phyloP scores from a whole-genome alignment of 2,329 filamentous ascomycete genomes.

The Blastomyces percursus region DNA sequence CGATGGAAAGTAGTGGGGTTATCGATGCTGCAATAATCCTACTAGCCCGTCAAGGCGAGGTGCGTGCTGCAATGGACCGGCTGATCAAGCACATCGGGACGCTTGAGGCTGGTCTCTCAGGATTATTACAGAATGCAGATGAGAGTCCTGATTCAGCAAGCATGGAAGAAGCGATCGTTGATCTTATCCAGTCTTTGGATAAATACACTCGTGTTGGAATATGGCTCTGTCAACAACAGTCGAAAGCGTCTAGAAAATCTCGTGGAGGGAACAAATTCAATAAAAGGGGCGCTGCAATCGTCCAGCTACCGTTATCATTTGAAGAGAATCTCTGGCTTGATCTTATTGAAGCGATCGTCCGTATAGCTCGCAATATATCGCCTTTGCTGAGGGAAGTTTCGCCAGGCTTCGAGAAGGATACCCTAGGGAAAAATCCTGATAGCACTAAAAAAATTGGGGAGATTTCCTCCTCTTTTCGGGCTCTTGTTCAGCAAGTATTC shows the following conservation, averaged over 20 bases:
- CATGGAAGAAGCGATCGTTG: conserved; percentile 56
- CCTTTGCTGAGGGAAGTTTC: conserved; percentile 15
- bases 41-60: conserved; percentile 77
- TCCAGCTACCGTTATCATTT: conserved; percentile 46
- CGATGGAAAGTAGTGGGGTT: conserved; percentile 79
- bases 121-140: conserved; percentile 54
- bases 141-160: conserved; percentile 47
- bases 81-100: conserved; percentile 70
- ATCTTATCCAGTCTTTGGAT: conserved; percentile 65
- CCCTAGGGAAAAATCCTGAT: background rate
- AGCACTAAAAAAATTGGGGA: conserved; percentile 27
- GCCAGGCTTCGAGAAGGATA: background rate
- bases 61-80: conserved; percentile 71
- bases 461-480: conserved; percentile 57
- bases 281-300: conserved; percentile 33
- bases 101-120: conserved; percentile 65
- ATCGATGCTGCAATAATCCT: conserved; percentile 88
- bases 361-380: conserved; percentile 53
- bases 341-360: conserved; percentile 51
- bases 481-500: conserved; percentile 80
- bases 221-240: conserved; percentile 87
- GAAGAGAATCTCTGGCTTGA: conserved; percentile 58
- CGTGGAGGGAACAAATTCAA: conserved; percentile 21
- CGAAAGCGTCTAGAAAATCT: conserved; percentile 43
- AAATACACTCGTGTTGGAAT: conserved; percentile 90